A percentile compares a stretch with the other conserved stretches of the same genome.
These are phyloP conservation scores for Cucurbita pepo DNA, from an alignment of 306 rosid species.

Conservation along the genomic window DNA sequence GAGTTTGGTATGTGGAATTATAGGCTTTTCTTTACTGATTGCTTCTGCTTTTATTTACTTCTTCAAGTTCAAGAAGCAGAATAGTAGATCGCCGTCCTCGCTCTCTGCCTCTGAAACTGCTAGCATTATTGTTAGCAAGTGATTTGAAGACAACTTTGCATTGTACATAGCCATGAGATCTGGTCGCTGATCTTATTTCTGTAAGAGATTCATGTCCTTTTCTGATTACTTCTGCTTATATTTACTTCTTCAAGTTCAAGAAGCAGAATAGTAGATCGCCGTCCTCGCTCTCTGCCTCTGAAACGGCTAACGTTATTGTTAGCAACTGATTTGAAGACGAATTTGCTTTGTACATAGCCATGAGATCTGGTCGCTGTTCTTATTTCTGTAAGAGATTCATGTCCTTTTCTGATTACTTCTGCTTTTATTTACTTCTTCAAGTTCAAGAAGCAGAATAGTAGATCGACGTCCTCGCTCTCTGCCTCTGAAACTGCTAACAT, in stretches of 20 bases:
- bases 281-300: not conserved
- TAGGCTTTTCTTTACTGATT: constrained; percentile 55
- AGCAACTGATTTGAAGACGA: not conserved
- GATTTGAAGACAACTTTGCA: not conserved
- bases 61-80: constrained; percentile 16
- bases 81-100: not conserved
- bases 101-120: not conserved
- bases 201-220: not conserved
- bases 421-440: constrained; percentile 32
- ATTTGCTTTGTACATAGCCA: not conserved
- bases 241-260: constrained; percentile 29
- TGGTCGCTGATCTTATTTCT: not conserved
- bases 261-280: constrained; percentile 5
- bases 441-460: constrained; percentile 13
- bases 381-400: not conserved
- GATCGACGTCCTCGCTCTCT: not conserved
- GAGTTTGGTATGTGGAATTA: constrained; percentile 58
- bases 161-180: not conserved
- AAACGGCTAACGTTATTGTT: not conserved
- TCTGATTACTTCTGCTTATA: constrained; percentile 33
- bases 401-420: constrained; percentile 26
- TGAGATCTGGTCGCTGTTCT: not conserved
- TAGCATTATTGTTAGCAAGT: not conserved
- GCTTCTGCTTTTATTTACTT: constrained; percentile 41
- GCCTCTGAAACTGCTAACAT: not conserved